These are phyloP conservation scores for Diospyros kaki DNA, from an alignment of 148 eudicot species.

Conservation along the genomic window DNA sequence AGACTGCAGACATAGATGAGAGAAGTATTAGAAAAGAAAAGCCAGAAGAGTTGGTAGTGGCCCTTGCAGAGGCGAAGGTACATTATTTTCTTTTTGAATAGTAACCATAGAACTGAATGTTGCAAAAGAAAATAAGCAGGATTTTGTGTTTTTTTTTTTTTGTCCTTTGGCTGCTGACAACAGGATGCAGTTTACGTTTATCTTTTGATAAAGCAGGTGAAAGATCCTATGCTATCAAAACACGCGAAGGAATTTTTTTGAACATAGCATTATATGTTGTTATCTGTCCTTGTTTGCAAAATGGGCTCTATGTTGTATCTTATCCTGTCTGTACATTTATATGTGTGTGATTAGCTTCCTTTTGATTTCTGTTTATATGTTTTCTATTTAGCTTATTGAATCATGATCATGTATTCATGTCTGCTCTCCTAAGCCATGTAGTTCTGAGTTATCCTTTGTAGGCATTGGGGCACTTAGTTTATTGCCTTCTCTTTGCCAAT, in stretches of 20 bases:
- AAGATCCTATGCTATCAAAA: neutral
- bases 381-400: neutral
- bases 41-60: slow-evolving; percentile 91
- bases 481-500: neutral
- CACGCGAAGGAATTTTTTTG: neutral
- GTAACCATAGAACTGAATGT: neutral
- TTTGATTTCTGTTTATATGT: neutral
- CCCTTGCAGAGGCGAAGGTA: slow-evolving; percentile 97
- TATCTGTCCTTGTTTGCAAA: neutral
- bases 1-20: slow-evolving; percentile 75
- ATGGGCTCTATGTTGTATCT: neutral
- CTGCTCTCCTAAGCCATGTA: neutral
- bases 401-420: neutral
- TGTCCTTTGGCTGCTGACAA: neutral
- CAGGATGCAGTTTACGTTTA: neutral
- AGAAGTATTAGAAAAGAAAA: slow-evolving; percentile 66
- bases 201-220: neutral
- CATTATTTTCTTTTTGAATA: neutral
- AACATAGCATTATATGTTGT: neutral
- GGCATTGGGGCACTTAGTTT: neutral
- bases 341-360: neutral
- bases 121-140: neutral
- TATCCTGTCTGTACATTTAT: neutral
- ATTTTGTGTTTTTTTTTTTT: neutral
- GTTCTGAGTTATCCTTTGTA: neutral